Evolutionary conservation across 192 early-diverging fungal genomes (phyloP), one percentile per base, ranked within the genome.

Genomic region (Backusella morwellensis): DNA sequence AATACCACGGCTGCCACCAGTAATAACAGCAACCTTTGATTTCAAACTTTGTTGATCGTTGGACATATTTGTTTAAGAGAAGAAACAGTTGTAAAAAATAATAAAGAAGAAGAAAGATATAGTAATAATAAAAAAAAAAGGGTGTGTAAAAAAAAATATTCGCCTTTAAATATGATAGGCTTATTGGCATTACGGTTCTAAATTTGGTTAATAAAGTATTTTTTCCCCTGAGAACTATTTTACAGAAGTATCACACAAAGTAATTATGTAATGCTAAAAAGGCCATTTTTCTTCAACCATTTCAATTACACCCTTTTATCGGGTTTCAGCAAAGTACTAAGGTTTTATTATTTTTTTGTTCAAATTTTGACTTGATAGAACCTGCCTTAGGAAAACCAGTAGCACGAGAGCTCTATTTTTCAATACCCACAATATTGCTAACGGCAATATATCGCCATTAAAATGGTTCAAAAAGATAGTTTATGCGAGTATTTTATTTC

Each of bases 11-110:
- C 66, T 70, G 3, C 50, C 78, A 47, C 78, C 78, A 17, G 78
- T 79, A 17, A 79, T 75, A 8, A 79, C 67, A 9, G 74, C 74
- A 35, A 79, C 73, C 34, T 79, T 79, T 26, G 56, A 63, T 63
- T 63, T 23, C 29, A 63, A 63, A 6, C 23, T 63, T 26, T 63
- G 21, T 29, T 63, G 44, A 74, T 41, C 34, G 34, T 38, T 4
- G n/a, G 56, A 11, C 56, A 63, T 59, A 9, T 59, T 59, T 59
- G 54, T 59, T 59, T 59, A 26, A 56, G 34, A 44, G 29, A 68
- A 36, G n/a, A 36, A 36, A 34, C 4, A 36, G 5, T 2, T 19
- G 15, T 50, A 50, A 6, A 44, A 72, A 72, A 72, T 50, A 52
- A 73, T 19, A 42, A 52, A 73, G 41, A 44, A 50, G 14, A 11